These are phyloP conservation scores for Solanum chiquidenum DNA, from an alignment of 257 asterid species.

Conservation along the genomic window DNA sequence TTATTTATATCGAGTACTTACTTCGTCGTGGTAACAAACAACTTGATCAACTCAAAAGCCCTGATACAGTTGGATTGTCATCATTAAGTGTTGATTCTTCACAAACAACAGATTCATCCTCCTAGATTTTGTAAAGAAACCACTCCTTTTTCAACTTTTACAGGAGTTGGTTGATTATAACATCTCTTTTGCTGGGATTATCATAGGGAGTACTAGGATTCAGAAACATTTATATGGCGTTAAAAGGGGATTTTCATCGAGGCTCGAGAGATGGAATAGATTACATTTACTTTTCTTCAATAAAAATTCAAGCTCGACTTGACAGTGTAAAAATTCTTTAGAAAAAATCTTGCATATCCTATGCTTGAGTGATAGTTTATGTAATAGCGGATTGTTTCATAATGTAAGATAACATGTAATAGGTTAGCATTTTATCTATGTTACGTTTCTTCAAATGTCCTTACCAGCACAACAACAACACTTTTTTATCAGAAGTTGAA, in stretches of 20 bases:
- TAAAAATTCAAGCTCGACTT: background rate
- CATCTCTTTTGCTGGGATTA: background rate
- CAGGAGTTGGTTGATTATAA: background rate
- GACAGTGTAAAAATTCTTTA: background rate
- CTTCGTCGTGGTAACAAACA: slow-evolving; percentile 74
- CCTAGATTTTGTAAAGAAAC: background rate
- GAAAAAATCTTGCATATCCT: background rate
- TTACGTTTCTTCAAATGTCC: background rate
- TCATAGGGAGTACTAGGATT: background rate
- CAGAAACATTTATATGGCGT: background rate
- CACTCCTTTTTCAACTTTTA: background rate
- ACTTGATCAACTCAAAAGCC: slow-evolving; percentile 75
- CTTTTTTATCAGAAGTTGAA: background rate
- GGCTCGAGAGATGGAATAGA: background rate
- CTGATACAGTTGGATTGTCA: slow-evolving; percentile 52
- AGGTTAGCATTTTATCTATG: background rate
- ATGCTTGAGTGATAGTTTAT: background rate
- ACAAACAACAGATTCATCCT: slow-evolving; percentile 12
- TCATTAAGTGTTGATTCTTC: slow-evolving; percentile 35
- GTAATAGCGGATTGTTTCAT: background rate
- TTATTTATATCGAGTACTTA: slow-evolving; percentile 66
- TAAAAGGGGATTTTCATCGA: background rate
- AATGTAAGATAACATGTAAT: background rate
- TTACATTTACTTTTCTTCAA: background rate
- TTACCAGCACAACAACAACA: background rate